Evolutionary conservation across 2,329 filamentous ascomycete genomes (phyloP), one percentile per base, ranked within the genome.

Genomic region (Sporothrix brunneoviolacea): DNA sequence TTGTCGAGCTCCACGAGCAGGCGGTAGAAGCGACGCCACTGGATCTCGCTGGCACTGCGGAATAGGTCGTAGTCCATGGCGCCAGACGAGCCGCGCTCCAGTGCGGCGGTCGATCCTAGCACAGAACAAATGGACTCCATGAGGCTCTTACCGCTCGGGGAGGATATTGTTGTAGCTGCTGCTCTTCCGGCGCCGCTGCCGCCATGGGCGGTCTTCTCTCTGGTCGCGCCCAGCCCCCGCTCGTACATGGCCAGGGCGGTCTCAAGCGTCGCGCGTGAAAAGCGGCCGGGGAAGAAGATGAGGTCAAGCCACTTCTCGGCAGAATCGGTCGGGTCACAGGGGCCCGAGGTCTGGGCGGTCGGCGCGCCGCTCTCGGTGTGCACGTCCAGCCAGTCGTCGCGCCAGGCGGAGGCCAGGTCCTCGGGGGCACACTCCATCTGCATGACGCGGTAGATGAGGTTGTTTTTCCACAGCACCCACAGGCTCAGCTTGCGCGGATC

Each of bases 11-110:
- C 91, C 12, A 87, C 76, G 16, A 95, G 76, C 16, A 97, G 76
- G 28, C 90, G 83, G 70, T 90, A 95, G 66, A 95, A 95, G 45
- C 87, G 81, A 55, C 86, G 82, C 93, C 93, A 98, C 64, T 95
- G 90, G 10, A 79, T 76, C 62, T 93, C 86, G 48, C 85, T 83
- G 28, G 88, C 83, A 30, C 75, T 71, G 51, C 86, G 79, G 63
- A 91, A 93, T 51, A 83, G 77, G 21, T 86, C 81, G 58, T 88
- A 88, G 60, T 94, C 86, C 67, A 88, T 80, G 24, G 77, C 77
- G 13, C 82, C 82, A 13, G 80, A 75, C 9, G 80, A 70, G 27
- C 71, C 73, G 48, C 80, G 81, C 39, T 79, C 76, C 32, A 91
- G 70, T 1, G 79, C 75, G 13, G 87, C 82, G 10, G 85, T 86